Evolutionary conservation across 2,329 filamentous ascomycete genomes (phyloP), one percentile per base, ranked within the genome.

Genomic region (Fusarium illudens): DNA sequence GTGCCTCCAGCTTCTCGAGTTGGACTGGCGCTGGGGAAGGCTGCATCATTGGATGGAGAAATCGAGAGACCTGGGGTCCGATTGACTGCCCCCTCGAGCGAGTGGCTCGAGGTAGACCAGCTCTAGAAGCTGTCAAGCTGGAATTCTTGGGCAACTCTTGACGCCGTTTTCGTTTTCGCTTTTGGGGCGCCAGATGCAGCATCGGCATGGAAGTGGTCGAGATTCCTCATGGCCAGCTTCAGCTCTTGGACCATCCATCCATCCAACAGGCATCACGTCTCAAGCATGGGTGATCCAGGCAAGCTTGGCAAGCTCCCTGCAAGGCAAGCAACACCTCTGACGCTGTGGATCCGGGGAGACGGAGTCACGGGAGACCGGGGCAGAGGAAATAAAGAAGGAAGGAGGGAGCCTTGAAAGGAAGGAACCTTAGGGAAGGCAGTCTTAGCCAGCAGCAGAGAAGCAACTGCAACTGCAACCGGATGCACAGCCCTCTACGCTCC

Each of bases 41-140:
- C 60, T 54, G 54, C 54, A 64, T 66, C 46, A 69, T 63, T 60
- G 62, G 51, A 20, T 34, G 20, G 36, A 37, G 33, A 34, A 20
- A 48, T 39, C 55, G 20, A 58, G 25, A 39, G 33, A 51, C 30
- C 29, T 51, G 42, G 20, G 25, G 9, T 6, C n/a, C 15, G 33
- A 30, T 25, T 22, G 15, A 37, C 17, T 10, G 19, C 30, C 30
- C 48, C 20, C 29, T 36, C 30, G 27, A 33, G 8, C 33, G 37
- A 37, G 39, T 56, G 39, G 36, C 37, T 46, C n/a, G 52, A 56
- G 10, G 13, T 20, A 42, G 36, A n/a, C 30, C 37, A 9, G 33
- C n/a, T 19, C 27, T 15, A 53, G 48, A 49, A 57, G 54, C 30
- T 49, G 39, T 56, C 53, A 49, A 49, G 6, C 7, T 49, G 39